phyloP scores from a whole-genome alignment of 1,284 basidiomycete genomes.

The Lentinula novae-zelandiae region DNA sequence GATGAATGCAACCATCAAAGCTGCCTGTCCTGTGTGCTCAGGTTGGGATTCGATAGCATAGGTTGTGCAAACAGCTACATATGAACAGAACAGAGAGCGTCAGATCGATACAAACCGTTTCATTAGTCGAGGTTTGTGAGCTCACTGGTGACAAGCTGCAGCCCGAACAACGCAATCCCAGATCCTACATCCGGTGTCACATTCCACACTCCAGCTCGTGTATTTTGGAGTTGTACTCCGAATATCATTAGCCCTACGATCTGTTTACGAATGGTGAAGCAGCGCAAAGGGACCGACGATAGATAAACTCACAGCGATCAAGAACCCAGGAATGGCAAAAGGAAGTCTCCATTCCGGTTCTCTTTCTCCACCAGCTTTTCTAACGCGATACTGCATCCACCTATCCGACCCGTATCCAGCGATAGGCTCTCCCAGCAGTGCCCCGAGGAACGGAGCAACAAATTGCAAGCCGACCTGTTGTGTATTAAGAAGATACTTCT shows the following conservation, averaged over 20 bases:
- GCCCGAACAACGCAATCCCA: constrained; percentile 2
- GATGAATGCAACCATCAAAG: constrained; percentile 4
- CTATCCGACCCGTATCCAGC: constrained; percentile 1
- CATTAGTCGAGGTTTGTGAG: neutral
- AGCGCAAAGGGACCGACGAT: neutral
- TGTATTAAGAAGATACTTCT: constrained; percentile 2
- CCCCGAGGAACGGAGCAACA: neutral
- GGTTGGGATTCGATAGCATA: constrained; percentile 9
- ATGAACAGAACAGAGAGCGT: neutral
- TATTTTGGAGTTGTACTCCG: constrained; percentile 1
- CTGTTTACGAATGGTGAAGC: neutral
- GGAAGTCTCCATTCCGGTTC: constrained; percentile 7
- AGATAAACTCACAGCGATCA: neutral
- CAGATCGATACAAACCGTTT: neutral
- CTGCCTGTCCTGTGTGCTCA: neutral
- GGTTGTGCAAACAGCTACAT: constrained; percentile 3
- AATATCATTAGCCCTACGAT: constrained; percentile 6
- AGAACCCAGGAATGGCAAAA: constrained; percentile 1
- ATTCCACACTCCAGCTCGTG: constrained; percentile 3
- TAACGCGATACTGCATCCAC: constrained; percentile 7
- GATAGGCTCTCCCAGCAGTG: constrained; percentile 4
- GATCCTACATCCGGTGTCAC: constrained; percentile 6
- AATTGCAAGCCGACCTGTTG: constrained; percentile 7
- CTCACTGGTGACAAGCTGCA: constrained; percentile 6
- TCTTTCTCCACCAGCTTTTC: neutral